Evolutionary conservation across 73 alveolate species (phyloP).

Genomic region (Paramecium caudatum): DNA sequence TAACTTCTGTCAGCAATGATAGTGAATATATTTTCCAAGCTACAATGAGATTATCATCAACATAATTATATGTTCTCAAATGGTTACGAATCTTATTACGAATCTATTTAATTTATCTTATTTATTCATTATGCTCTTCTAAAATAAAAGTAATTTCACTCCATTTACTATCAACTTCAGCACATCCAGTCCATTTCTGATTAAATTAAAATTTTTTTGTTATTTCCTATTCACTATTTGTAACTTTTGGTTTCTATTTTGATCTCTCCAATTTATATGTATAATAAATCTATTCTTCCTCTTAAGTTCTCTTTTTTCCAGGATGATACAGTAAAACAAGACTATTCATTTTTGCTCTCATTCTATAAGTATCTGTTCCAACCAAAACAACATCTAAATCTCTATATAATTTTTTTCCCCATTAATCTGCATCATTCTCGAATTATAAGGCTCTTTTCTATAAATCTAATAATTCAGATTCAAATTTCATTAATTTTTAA

Average conservation of each 20-base stretch:
- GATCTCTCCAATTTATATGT: background rate
- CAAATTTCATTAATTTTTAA: background rate
- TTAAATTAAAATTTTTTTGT: background rate
- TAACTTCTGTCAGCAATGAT: background rate
- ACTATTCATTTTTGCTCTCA: slow-evolving; percentile 48
- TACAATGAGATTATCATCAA: background rate
- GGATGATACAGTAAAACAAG: slow-evolving; percentile 39
- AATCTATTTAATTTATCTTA: background rate
- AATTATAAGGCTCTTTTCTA: background rate
- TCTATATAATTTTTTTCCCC: slow-evolving; percentile 9
- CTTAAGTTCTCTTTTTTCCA: background rate
- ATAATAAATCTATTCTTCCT: slow-evolving; percentile 18
- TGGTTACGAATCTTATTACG: background rate
- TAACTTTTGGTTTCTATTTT: background rate
- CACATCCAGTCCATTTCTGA: slow-evolving; percentile 5
- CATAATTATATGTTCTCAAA: slow-evolving; percentile 13
- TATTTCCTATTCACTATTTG: background rate
- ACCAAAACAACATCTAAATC: background rate
- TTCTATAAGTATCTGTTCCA: slow-evolving; percentile 4
- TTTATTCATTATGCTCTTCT: slow-evolving; percentile 31
- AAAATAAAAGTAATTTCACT: slow-evolving; percentile 31
- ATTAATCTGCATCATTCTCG: slow-evolving; percentile 31
- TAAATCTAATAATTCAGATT: background rate
- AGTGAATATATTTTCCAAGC: slow-evolving; percentile 33
- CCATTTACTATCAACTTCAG: slow-evolving; percentile 29